Conservation (phyloP, 2,329 filamentous ascomycete species). For the Didymella sp. region DNA sequence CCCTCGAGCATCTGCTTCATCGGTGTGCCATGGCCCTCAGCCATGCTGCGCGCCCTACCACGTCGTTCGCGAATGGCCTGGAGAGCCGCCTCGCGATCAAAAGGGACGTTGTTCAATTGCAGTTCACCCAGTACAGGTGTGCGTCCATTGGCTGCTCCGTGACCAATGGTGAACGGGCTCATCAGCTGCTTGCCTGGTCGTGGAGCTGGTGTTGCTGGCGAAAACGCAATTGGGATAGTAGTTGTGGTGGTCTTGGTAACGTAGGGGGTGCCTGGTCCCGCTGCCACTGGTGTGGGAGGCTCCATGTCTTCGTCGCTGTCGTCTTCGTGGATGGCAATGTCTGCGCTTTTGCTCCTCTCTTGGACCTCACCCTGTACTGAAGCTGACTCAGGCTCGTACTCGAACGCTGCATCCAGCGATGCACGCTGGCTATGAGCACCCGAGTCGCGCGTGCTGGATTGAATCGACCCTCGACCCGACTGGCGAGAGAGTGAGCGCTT, state of each 20-base stretch:
- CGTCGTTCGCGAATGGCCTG: conserved; percentile 76
- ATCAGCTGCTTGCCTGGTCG: conserved; percentile 37
- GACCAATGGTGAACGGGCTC: conserved; percentile 47
- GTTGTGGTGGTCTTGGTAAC: conserved; percentile 53
- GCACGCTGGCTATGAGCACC: conserved; percentile 29
- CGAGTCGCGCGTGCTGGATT: conserved; percentile 31
- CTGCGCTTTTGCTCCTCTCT: conserved; percentile 25
- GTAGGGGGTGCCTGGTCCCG: conserved; percentile 45
- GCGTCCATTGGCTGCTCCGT: conserved; percentile 39
- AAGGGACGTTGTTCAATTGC: conserved; percentile 43
- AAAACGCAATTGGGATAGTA: conserved; percentile 57
- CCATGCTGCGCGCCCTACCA: conserved; percentile 73
- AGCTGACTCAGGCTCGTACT: conserved; percentile 15
- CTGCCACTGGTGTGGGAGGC: conserved; percentile 31
- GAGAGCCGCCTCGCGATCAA: conserved; percentile 73
- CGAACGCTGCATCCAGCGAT: conserved; percentile 18
- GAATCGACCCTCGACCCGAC: conserved; percentile 22
- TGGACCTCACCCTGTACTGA: background rate
- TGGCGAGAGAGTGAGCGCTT: conserved; percentile 24
- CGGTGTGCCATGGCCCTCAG: conserved; percentile 67
- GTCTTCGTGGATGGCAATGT: conserved; percentile 44
- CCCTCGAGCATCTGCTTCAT: conserved; percentile 65
- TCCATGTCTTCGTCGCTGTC: conserved; percentile 42
- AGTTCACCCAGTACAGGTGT: conserved; percentile 44
- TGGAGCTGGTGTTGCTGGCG: conserved; percentile 47